Base-by-base conservation (phyloP, 306 rosid species). In the Malus sylvestris region DNA sequence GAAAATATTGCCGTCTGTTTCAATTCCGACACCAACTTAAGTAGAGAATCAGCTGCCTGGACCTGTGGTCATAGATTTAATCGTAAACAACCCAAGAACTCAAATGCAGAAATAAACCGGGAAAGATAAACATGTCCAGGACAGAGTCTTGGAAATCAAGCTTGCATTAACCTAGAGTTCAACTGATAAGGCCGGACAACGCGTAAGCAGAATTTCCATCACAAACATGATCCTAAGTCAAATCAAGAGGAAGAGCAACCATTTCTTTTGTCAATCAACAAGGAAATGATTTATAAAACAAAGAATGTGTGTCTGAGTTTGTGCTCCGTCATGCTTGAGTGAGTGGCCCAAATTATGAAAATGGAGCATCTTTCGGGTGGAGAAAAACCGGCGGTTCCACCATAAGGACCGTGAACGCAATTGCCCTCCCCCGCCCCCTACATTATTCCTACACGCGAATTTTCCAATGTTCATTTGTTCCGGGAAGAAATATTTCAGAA, bases 1-100 rank as follows among this genome's bases (percentile, higher is more conserved):
- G 98, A 93, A 82, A 95, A 95, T 33, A 88, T 70, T 71, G 97
- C 97, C 3, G 96, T 90, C 76, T 94, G 98, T 87, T 94, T 91
- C 82, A 94, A 81, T 85, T 90, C 98, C 2, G 93, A 88, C 67
- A 94, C 97, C 76, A 90, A 82, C 82, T 90, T 90, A 44, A 91
- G 90, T 4, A 94, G 83, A n/a, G 96, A 73, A 79, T 92, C 98
- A 67, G 96, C 89, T 61, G 95, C 87, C 78, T 90, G 96, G 74
- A 86, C 97, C 96, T 90, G 63, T 22, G 29, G 4, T 22, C 30
- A 22, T 22, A 22, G 63, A 58, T 58, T 22, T 40, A 23, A 10
- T 9, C 6, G 29, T 22, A 13, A 58, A 58, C 3, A 11, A 58
- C 27, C 63, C 10, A 58, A 22, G 15, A n/a, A 22, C 27, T 58